phyloP scores from a whole-genome alignment of 208 protist genomes.

The Trichomonas gallinae region DNA sequence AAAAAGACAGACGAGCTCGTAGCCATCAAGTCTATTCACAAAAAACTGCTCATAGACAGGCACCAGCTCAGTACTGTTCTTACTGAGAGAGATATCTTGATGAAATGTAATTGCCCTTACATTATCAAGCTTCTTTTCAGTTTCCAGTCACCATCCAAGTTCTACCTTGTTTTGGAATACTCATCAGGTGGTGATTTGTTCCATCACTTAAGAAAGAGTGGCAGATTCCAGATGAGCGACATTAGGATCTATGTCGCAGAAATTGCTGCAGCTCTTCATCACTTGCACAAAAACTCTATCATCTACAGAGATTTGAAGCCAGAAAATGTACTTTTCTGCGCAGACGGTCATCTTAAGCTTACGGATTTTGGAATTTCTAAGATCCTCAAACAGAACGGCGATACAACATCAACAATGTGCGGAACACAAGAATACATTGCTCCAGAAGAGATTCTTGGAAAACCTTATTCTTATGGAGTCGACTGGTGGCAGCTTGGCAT shows the following conservation, averaged over 20 bases:
- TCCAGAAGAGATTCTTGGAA: not conserved
- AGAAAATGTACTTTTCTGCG: not conserved
- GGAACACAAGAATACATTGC: not conserved
- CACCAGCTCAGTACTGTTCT: not conserved
- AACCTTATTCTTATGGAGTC: not conserved
- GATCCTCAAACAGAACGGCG: not conserved
- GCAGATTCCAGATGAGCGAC: not conserved
- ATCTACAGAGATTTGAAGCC: not conserved
- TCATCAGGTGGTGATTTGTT: not conserved
- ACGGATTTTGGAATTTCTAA: not conserved
- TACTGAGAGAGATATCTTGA: not conserved
- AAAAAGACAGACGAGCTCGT: not conserved
- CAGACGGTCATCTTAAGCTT: not conserved
- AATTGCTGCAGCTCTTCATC: not conserved
- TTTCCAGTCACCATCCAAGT: not conserved
- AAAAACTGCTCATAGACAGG: not conserved
- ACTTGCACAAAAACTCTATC: not conserved
- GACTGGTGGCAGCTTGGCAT: not conserved
- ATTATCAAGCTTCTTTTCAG: not conserved
- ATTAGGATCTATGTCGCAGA: not conserved
- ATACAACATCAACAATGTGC: not conserved
- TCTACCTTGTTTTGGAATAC: not conserved
- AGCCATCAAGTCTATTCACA: not conserved
- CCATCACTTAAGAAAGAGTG: not conserved
- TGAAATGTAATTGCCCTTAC: not conserved